Evolutionary conservation across 2,329 filamentous ascomycete species (phyloP).

Genomic region (Neocucurbitaria cava): DNA sequence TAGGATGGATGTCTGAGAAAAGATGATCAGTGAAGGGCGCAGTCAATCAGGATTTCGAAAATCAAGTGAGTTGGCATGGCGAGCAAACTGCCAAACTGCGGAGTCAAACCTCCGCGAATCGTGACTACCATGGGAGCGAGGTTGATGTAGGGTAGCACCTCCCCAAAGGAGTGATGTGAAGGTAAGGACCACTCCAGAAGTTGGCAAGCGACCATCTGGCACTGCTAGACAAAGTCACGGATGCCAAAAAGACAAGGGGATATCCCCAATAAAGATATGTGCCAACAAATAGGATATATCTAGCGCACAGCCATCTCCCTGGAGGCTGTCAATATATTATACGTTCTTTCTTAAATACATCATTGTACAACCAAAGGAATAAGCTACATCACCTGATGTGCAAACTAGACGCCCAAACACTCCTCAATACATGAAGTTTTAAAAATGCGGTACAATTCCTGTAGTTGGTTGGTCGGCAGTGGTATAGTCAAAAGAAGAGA

Average conservation of each 20-base stretch:
- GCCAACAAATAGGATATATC: no score
- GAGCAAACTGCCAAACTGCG: neutral
- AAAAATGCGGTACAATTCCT: neutral
- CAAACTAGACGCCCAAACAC: slow-evolving; percentile 3
- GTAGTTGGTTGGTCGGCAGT: neutral
- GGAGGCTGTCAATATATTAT: neutral
- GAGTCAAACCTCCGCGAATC: neutral
- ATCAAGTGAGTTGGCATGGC: neutral
- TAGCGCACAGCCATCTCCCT: no score
- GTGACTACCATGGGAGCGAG: neutral
- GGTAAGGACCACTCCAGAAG: no score
- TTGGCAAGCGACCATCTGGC: neutral
- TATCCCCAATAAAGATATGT: no score
- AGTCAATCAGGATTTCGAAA: neutral
- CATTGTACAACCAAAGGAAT: neutral
- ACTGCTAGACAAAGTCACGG: no score
- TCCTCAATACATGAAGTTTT: neutral
- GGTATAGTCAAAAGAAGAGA: neutral
- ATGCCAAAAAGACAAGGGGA: no score
- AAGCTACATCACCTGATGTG: slow-evolving; percentile 5
- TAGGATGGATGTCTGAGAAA: no score
- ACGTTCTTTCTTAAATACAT: neutral
- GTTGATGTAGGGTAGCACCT: neutral
- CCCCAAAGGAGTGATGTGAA: neutral
- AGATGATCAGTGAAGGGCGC: no score